Conservation (phyloP, 148 eudicot genomes). For the Chenopodium berlandieri region DNA sequence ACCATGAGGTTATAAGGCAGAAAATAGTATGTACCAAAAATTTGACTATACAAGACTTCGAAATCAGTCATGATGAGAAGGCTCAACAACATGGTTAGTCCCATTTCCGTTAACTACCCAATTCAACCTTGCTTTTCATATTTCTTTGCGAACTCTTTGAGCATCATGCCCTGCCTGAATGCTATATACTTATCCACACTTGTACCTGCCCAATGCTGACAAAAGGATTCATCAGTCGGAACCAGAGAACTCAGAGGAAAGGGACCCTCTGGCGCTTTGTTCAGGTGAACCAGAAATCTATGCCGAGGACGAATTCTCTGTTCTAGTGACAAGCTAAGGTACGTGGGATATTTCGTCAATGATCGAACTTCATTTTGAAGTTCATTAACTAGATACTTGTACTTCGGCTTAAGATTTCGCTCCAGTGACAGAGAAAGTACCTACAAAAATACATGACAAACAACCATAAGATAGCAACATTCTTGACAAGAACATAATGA, state of each 20-base stretch:
- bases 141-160: conserved; percentile 75
- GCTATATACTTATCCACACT: conserved; percentile 76
- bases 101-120: background rate
- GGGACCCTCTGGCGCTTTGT: conserved; percentile 88
- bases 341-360: conserved; percentile 85
- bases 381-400: conserved; percentile 77
- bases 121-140: conserved; percentile 50
- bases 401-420: conserved; percentile 88
- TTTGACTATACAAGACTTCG: background rate
- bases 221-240: conserved; percentile 86
- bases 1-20: conserved; percentile 15
- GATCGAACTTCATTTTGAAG: conserved; percentile 81
- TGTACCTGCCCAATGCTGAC: conserved; percentile 92
- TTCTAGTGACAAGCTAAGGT: conserved; percentile 90
- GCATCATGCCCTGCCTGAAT: conserved; percentile 74
- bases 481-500: background rate
- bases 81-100: conserved; percentile 1
- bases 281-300: conserved; percentile 74
- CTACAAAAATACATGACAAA: conserved; percentile 37
- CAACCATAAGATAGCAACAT: background rate
- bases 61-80: conserved; percentile 1
- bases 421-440: conserved; percentile 93
- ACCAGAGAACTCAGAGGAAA: conserved; percentile 88
- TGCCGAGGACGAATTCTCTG: conserved; percentile 97
- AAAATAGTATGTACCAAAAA: background rate